Base-by-base conservation (phyloP, 2,329 filamentous ascomycete genomes). In the Cadophora luteo-olivacea region DNA sequence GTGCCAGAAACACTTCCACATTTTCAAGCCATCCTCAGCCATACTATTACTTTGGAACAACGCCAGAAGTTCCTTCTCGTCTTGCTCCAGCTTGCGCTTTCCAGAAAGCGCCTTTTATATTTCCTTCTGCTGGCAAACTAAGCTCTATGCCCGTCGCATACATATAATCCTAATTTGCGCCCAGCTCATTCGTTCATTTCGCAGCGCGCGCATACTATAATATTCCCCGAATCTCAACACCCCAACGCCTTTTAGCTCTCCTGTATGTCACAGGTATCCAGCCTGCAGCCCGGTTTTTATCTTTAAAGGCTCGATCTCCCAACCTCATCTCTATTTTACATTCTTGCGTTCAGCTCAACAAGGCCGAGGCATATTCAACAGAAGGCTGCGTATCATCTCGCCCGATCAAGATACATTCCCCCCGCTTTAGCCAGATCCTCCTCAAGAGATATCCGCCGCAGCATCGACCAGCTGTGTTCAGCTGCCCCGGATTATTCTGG, bases 61-160 rank as follows among this genome's bases (percentile, higher is more conserved):
- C 49, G 51, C 58, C 51, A 70, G 61, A 33, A 64, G 36, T 33
- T 38, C 60, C 65, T 49, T 61, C 54, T 64, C 49, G 57, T 19
- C 51, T 57, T 58, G 33, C 48, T 41, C 19, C 55, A 58, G 55
- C 55, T 38, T 16, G 33, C 33, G 57, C 60, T 66, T 70, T 72
- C 68, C 63, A 69, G 68, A 70, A 70, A n/a, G 64, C 70, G 66
- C 64, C 66, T 66, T 69, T 63, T 58, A 65, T 22, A 48, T 69
- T 67, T 49, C 49, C 68, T 69, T 65, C 48, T 66, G 41, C 58
- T 55, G 36, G 63, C 52, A 68, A 55, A 49, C 24, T 66, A 58
- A 49, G 32, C 57, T 62, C 57, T 16, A 41, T 64, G 41, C 60
- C 51, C 48, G 32, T 36, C 12, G 25, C 32, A 29, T 54, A 66